Percentiles rank a stretch among this genome's conserved stretches.
phyloP scores from a whole-genome alignment of 768 basidiomycete species.

The Leccinum fibrillosum region DNA sequence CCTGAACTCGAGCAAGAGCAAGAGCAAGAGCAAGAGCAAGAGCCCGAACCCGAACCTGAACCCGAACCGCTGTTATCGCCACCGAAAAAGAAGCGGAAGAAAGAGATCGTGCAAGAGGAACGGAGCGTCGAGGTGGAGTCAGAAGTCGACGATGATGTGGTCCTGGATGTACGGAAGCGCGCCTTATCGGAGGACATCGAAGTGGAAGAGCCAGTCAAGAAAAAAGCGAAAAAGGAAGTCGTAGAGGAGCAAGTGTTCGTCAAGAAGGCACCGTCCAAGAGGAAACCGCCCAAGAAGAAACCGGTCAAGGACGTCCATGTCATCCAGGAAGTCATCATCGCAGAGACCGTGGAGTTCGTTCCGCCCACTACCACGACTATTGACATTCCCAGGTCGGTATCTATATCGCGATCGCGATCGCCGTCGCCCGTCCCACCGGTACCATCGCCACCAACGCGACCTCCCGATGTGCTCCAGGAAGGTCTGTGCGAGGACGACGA shows the following conservation, averaged over 20 bases:
- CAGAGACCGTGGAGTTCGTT: conserved; percentile 48
- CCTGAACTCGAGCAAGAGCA: conserved; percentile 13
- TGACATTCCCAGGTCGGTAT: conserved; percentile 39
- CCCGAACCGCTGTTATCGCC: conserved; percentile 37
- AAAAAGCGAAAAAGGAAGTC: conserved; percentile 29
- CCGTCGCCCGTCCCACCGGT: conserved; percentile 46
- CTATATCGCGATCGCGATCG: conserved; percentile 41
- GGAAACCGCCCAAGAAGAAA: conserved; percentile 37
- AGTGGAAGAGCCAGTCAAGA: conserved; percentile 30
- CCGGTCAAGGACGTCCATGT: conserved; percentile 30
- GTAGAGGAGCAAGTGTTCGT: conserved; percentile 37
- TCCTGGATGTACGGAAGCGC: conserved; percentile 42
- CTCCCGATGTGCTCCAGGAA: conserved; percentile 49
- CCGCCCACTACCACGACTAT: conserved; percentile 50
- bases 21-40: conserved; percentile 15
- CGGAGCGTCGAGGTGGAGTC: conserved; percentile 52
- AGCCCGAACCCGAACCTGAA: conserved; percentile 29
- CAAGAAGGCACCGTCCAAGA: conserved; percentile 27
- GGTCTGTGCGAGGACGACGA: conserved; percentile 84
- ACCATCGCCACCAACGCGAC: conserved; percentile 41
- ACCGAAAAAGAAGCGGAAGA: conserved; percentile 59
- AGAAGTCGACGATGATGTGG: conserved; percentile 50
- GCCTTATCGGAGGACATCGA: conserved; percentile 39
- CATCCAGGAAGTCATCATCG: conserved; percentile 50
- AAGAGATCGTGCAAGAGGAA: conserved; percentile 37